Conservation (phyloP, 371 early-diverging fungal species). For the Umbelopsis sp. region DNA sequence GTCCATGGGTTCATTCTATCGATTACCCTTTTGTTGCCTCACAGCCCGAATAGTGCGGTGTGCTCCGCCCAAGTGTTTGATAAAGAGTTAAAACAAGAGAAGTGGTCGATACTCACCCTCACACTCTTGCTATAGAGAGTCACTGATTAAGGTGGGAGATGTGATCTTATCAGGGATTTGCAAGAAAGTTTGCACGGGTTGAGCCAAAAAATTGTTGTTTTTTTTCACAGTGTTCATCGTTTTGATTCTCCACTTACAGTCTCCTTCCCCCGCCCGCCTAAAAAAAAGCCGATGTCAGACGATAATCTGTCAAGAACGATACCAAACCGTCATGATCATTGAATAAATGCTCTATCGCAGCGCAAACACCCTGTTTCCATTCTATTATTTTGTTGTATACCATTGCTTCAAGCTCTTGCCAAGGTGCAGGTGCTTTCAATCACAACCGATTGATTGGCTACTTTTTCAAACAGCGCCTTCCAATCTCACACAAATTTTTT, state of each 20-base stretch:
- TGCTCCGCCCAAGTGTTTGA: slow-evolving; percentile 5
- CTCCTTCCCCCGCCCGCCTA: slow-evolving; percentile 2
- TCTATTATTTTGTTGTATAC: no score
- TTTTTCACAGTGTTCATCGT: slow-evolving; percentile 14
- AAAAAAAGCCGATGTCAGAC: neutral
- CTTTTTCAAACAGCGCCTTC: neutral
- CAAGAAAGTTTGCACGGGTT: slow-evolving; percentile 20
- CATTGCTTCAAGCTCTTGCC: neutral
- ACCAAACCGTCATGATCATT: neutral
- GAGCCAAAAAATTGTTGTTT: slow-evolving; percentile 18
- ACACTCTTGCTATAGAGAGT: slow-evolving; percentile 16
- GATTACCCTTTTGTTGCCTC: neutral
- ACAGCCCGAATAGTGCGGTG: slow-evolving; percentile 10
- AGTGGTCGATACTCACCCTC: slow-evolving; percentile 16
- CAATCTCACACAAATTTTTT: slow-evolving; percentile 3
- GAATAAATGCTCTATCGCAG: no score
- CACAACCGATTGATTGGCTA: neutral
- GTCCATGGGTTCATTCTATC: neutral
- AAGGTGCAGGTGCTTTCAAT: neutral
- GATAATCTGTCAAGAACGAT: neutral
- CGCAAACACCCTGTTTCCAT: no score
- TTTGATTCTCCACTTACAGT: slow-evolving; percentile 19
- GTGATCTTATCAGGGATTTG: slow-evolving; percentile 18
- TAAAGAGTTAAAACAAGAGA: neutral
- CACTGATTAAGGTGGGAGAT: slow-evolving; percentile 17